These are phyloP conservation scores for Homolaphlyctis polyrhiza DNA, from an alignment of 371 early-diverging fungal species.

Conservation along the genomic window DNA sequence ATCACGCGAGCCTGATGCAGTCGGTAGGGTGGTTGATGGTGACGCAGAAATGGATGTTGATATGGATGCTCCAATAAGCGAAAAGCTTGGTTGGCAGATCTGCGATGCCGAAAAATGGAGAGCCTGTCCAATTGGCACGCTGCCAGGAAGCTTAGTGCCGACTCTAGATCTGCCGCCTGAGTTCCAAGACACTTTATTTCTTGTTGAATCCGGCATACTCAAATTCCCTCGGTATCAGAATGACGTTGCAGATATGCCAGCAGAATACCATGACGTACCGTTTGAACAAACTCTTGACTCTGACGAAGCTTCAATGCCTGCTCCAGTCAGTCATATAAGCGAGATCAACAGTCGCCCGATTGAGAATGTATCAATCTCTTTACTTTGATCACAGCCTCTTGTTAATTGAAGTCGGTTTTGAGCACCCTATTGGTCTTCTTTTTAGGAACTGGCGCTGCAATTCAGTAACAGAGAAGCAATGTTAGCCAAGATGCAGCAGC, in stretches of 20 bases:
- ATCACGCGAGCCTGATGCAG: no score
- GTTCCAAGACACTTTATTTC: slow-evolving; percentile 13
- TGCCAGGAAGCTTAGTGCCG: slow-evolving; percentile 18
- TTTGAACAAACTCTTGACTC: no score
- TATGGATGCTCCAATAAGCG: not conserved
- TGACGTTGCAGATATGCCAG: no score
- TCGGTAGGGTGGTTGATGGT: no score
- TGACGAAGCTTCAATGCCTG: no score
- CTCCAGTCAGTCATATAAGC: no score
- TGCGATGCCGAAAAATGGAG: not conserved
- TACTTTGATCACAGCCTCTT: no score
- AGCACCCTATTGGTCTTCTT: slow-evolving; percentile 57
- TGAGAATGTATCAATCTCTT: no score
- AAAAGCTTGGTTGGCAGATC: no score
- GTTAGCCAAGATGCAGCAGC: not conserved
- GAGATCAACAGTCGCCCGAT: no score
- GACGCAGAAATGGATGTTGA: not conserved
- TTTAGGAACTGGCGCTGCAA: slow-evolving; percentile 77
- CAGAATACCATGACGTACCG: no score
- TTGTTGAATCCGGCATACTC: not conserved
- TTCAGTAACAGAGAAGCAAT: not conserved
- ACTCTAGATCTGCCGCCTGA: slow-evolving; percentile 15
- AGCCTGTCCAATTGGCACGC: slow-evolving; percentile 15
- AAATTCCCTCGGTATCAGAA: no score
- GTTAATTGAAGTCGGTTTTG: slow-evolving; percentile 11